Conservation (phyloP, 169 alveolate species). For the Cryptosporidium xiaoi region DNA sequence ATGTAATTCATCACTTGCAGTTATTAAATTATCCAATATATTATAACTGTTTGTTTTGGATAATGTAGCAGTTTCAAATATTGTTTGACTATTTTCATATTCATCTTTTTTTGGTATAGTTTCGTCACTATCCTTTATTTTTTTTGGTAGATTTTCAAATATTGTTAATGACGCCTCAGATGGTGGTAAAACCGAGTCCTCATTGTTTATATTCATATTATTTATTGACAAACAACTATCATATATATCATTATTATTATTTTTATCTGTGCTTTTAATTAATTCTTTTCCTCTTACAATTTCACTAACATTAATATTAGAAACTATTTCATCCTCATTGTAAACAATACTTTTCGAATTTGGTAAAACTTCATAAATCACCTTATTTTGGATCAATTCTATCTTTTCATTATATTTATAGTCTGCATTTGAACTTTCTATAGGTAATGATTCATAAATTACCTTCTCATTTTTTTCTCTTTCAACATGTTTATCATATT, state of each 20-base stretch:
- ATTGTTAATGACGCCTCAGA: slow-evolving; percentile 60
- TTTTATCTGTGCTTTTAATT: not conserved
- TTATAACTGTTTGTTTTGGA: slow-evolving; percentile 23
- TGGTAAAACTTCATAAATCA: slow-evolving; percentile 39
- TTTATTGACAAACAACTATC: not conserved
- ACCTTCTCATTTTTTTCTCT: not conserved
- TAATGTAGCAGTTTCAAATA: slow-evolving; percentile 33
- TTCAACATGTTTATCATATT: slow-evolving; percentile 8
- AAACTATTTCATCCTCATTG: not conserved
- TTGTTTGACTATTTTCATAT: slow-evolving; percentile 16
- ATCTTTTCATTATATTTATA: slow-evolving; percentile 32
- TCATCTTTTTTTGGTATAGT: not conserved
- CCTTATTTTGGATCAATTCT: slow-evolving; percentile 14
- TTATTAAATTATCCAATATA: not conserved
- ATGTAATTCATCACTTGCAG: not conserved
- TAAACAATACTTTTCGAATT: slow-evolving; percentile 9
- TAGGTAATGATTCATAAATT: slow-evolving; percentile 51
- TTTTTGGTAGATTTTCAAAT: slow-evolving; percentile 49
- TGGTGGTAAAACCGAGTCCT: slow-evolving; percentile 58
- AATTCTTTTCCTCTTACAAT: slow-evolving; percentile 11
- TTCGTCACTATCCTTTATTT: slow-evolving; percentile 4
- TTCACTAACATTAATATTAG: slow-evolving; percentile 4
- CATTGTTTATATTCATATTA: slow-evolving; percentile 14
- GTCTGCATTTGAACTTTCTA: slow-evolving; percentile 21
- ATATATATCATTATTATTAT: not conserved